phyloP scores from a whole-genome alignment of 163 green algal species.

The Scenedesmus sp. region DNA sequence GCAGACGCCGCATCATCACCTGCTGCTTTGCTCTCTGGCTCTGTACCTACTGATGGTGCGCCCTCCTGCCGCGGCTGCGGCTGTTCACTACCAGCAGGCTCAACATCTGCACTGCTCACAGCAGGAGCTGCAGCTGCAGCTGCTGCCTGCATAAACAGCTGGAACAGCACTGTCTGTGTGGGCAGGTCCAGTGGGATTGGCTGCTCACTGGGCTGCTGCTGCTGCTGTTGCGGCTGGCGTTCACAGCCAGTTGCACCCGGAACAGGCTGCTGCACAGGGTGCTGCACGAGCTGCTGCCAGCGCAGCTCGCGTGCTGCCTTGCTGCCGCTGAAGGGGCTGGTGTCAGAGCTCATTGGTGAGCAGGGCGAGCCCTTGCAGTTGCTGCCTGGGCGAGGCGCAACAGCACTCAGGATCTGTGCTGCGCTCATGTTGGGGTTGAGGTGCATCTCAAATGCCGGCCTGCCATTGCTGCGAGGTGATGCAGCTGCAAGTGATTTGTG shows the following conservation, averaged over 20 bases:
- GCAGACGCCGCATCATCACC: neutral
- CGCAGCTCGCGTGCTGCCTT: neutral
- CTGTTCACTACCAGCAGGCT: neutral
- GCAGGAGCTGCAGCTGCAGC: neutral
- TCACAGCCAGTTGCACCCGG: neutral
- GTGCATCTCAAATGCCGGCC: neutral
- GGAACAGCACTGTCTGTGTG: neutral
- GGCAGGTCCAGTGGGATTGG: neutral
- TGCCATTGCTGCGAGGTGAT: neutral
- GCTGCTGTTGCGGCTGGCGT: neutral
- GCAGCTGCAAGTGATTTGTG: neutral
- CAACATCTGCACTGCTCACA: neutral
- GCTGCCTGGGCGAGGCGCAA: neutral
- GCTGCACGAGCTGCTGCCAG: neutral
- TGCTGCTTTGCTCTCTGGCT: neutral
- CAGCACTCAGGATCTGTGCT: neutral
- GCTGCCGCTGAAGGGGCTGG: neutral
- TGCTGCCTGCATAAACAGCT: neutral
- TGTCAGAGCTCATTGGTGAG: neutral
- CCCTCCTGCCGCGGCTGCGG: neutral
- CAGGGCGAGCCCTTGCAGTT: neutral
- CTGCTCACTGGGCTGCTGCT: neutral
- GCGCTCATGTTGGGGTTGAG: slow-evolving; percentile 13
- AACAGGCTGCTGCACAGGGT: neutral
- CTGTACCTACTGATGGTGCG: neutral